Conservation (phyloP, 768 basidiomycete genomes). For the Crepidotus variabilis region DNA sequence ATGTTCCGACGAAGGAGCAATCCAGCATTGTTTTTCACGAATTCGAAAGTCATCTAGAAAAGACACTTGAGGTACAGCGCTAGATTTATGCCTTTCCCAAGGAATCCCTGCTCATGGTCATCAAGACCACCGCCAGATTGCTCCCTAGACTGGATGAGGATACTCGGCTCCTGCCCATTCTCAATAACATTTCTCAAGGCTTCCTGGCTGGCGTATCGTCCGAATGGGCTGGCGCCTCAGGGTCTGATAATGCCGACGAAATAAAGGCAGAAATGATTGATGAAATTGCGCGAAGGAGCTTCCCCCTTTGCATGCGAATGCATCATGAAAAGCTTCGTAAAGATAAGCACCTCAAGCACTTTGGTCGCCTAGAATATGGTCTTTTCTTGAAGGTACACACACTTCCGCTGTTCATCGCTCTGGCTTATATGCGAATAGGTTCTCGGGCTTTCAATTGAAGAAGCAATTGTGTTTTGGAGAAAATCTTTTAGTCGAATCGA, state of each 20-base stretch:
- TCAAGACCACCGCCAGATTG: constrained; percentile 76
- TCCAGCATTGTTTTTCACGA: constrained; percentile 87
- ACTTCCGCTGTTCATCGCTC: not conserved
- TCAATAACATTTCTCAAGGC: constrained; percentile 89
- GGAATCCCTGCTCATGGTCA: not conserved
- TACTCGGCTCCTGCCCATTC: constrained; percentile 81
- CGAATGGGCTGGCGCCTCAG: constrained; percentile 63
- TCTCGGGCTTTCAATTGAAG: constrained; percentile 89
- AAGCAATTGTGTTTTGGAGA: constrained; percentile 91
- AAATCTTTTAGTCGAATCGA: constrained; percentile 76
- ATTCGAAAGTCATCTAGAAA: constrained; percentile 70
- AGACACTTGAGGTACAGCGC: constrained; percentile 66
- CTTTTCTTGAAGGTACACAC: constrained; percentile 85
- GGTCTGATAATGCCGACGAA: constrained; percentile 51
- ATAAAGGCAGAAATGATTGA: constrained; percentile 96
- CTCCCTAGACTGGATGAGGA: constrained; percentile 94
- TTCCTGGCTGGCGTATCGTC: constrained; percentile 90
- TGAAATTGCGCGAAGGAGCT: constrained; percentile 80
- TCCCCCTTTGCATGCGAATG: constrained; percentile 94
- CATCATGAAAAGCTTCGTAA: constrained; percentile 74
- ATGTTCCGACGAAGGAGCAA: constrained; percentile 72
- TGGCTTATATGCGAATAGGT: constrained; percentile 45
- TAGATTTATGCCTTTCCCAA: not conserved
- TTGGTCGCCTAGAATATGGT: constrained; percentile 86
- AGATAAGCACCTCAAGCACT: constrained; percentile 89